Base-by-base conservation (phyloP, 1,139 yeast species). In the Nakaseomyces nivariensis region DNA sequence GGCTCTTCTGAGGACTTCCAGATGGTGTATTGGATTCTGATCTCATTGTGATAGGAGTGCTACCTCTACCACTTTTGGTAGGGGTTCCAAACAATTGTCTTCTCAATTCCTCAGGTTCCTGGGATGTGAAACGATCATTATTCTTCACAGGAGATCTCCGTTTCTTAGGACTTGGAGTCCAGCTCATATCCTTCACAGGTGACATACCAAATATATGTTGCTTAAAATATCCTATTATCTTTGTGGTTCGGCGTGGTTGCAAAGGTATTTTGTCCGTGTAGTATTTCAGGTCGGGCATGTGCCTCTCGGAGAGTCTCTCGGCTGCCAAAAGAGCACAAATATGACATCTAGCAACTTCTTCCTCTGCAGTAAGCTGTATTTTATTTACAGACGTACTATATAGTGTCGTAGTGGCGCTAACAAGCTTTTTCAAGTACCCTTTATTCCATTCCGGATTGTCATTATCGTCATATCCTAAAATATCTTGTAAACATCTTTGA, bases 341-440 rank as follows among this genome's bases (percentile, higher is more conserved):
- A 59, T 83, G 89, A 52, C 75, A 75, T 45, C 90, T 68, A 1
- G 85, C 87, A 2, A 76, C 70, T 55, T 83, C 89, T 48, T 78
- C 76, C 37, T 72, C 71, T 33, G 74, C 73, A 5, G 78, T 71
- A 5, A 75, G 64, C 32, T 75, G 71, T 50, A 74, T 71, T 54
- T 76, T 74, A 49, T 71, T 75, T 17, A 79, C 67, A 36, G 84
- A 77, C 3, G 78, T 63, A 51, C 73, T 75, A 58, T 82, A 75
- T 3, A 82, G 64, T 1, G 78, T 70, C 24, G 73, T 72, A 1
- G 81, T 75, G 48, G 77, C 77, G 5, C 72, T 69, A 4, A 73
- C 61, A 41, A 83, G 63, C 47, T 72, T 72, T 13, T 72, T 66
- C 0, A 84, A 79, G 26, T 72, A 65, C 1, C 77, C 76, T 1